Evolutionary conservation across 2,329 filamentous ascomycete genomes (phyloP).

Genomic region (Talaromyces sp.): DNA sequence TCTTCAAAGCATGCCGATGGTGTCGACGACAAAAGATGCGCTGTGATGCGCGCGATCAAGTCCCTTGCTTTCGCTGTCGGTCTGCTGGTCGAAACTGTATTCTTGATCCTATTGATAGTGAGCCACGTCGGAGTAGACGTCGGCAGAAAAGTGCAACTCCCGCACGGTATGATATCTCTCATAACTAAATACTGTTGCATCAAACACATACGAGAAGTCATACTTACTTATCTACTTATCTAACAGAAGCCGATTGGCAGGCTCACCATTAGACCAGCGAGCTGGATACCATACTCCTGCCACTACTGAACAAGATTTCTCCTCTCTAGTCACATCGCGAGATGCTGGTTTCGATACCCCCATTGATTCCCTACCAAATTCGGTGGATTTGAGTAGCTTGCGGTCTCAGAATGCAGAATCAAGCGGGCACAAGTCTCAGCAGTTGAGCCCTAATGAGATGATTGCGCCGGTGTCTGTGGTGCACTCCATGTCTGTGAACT

Average conservation of each 20-base stretch:
- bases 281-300: constrained; percentile 26
- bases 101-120: constrained; percentile 31
- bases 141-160: constrained; percentile 25
- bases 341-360: not conserved
- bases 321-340: constrained; percentile 22
- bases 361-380: not conserved
- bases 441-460: constrained; percentile 36
- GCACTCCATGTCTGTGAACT: constrained; percentile 37
- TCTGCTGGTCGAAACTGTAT: constrained; percentile 34
- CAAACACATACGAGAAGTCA: not conserved
- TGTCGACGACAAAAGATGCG: constrained; percentile 37
- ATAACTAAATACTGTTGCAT: not conserved
- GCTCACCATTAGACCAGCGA: constrained; percentile 1
- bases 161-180: constrained; percentile 23
- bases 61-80: constrained; percentile 36
- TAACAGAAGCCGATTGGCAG: not conserved
- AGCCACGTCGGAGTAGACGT: constrained; percentile 23
- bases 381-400: constrained; percentile 3
- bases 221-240: not conserved
- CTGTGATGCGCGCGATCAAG: constrained; percentile 34
- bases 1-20: constrained; percentile 37
- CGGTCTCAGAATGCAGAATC: constrained; percentile 27
- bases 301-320: constrained; percentile 27
- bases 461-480: constrained; percentile 34
- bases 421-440: constrained; percentile 31